phyloP scores from a whole-genome alignment of 345 rosid genomes.

The Heritiera littoralis region DNA sequence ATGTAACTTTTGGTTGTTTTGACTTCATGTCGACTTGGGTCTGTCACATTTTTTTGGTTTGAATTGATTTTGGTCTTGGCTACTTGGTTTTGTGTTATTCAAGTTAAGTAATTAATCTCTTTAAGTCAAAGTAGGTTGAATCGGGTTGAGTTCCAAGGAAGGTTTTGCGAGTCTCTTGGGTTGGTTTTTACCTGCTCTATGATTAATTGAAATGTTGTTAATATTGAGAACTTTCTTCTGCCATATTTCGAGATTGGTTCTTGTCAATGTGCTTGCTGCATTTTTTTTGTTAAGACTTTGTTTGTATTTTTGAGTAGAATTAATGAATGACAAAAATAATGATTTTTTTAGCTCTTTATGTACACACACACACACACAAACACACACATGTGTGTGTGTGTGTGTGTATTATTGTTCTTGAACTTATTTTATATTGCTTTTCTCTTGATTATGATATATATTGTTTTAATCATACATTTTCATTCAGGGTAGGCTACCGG shows the following conservation, averaged over 20 bases:
- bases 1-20: no score
- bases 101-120: not conserved
- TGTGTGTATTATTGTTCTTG: not conserved
- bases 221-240: not conserved
- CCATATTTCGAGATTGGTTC: not conserved
- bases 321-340: not conserved
- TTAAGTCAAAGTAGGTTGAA: not conserved
- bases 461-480: slow-evolving; percentile 30
- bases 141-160: not conserved
- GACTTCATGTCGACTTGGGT: not conserved
- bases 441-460: not conserved
- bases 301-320: not conserved
- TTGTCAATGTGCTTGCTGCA: not conserved
- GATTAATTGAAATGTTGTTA: not conserved
- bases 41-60: no score
- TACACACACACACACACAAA: no score
- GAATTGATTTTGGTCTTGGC: not conserved
- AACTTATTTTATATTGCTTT: not conserved
- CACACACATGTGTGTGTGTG: no score
- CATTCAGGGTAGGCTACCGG: slow-evolving; percentile 91
- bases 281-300: not conserved
- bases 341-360: not conserved
- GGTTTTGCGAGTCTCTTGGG: not conserved
- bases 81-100: not conserved
- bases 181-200: not conserved